A percentile compares a stretch with the other conserved stretches of the same genome.
phyloP scores from a whole-genome alignment of 2,329 filamentous ascomycete genomes.

The Exophiala sp. region DNA sequence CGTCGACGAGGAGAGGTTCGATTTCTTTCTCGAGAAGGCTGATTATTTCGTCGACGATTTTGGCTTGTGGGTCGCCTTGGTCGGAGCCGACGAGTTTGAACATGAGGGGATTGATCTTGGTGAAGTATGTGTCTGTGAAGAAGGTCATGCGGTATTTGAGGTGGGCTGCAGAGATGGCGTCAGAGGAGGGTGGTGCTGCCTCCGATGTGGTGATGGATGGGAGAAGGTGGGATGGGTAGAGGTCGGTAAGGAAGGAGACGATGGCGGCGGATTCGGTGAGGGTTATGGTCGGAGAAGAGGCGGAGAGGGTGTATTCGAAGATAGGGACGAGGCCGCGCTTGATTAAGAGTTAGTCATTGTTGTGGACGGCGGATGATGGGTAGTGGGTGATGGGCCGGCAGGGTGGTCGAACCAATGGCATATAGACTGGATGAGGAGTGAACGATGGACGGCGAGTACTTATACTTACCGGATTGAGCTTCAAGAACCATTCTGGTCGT shows the following conservation, averaged over 20 bases:
- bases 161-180: slow-evolving; percentile 57
- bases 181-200: not conserved
- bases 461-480: slow-evolving; percentile 63
- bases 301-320: slow-evolving; percentile 37
- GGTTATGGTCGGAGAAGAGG: slow-evolving; percentile 63
- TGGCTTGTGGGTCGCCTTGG: slow-evolving; percentile 49
- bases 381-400: not conserved
- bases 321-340: slow-evolving; percentile 70
- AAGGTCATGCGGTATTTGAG: slow-evolving; percentile 64
- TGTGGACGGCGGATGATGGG: not conserved
- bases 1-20: slow-evolving; percentile 60
- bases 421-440: not conserved
- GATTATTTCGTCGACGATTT: slow-evolving; percentile 51
- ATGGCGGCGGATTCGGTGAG: slow-evolving; percentile 72
- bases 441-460: not conserved
- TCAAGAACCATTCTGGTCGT: slow-evolving; percentile 69
- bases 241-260: slow-evolving; percentile 67
- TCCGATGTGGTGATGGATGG: not conserved
- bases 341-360: not conserved
- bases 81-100: slow-evolving; percentile 49
- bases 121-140: slow-evolving; percentile 68
- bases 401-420: not conserved
- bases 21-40: slow-evolving; percentile 64
- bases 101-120: slow-evolving; percentile 54
- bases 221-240: slow-evolving; percentile 64